Base-by-base conservation (phyloP, 1,284 basidiomycete genomes). In the Cutaneotrichosporon mucoides region DNA sequence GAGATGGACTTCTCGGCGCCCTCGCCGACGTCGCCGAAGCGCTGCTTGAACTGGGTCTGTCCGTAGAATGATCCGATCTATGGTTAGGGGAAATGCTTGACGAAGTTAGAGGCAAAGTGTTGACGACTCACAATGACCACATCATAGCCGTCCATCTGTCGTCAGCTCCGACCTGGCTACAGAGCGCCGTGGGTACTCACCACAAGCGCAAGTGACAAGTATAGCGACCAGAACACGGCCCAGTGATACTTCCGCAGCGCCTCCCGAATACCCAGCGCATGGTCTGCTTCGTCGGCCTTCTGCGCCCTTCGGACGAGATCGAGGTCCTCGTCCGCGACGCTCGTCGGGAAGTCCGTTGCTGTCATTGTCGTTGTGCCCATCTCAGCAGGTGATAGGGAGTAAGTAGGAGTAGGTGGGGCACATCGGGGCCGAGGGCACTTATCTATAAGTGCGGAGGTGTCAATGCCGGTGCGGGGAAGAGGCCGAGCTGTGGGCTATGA, bases 31-130 rank as follows among this genome's bases (percentile, higher is more conserved):
- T 54, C 54, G 1, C 68, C 72, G 57, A 71, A 70, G 16, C 67
- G 63, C 11, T 67, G 36, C 15, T 64, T 43, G 57, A 72, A 72
- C 35, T 66, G 63, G 5, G 61, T 56, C 40, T 70, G 68, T n/a
- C 66, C 72, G 48, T 67, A 72, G 58, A 73, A 73, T 0, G 68
- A 51, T 35, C 49, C n/a, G n/a, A 40, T 15, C 49, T 37, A 13
- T n/a, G 43, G 43, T 44, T 44, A 44, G 43, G n/a, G n/a, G n/a
- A n/a, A n/a, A n/a, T n/a, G n/a, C n/a, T n/a, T n/a, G n/a, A n/a
- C n/a, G n/a, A n/a, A n/a, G n/a, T n/a, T n/a, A n/a, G n/a, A n/a
- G n/a, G n/a, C n/a, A n/a, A n/a, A n/a, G n/a, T n/a, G n/a, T n/a
- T n/a, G n/a, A n/a, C n/a, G n/a, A n/a, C n/a, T n/a, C 49, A 51